A percentile compares a stretch with the other conserved stretches of the same genome.
These are phyloP conservation scores for Lasiosphaeriaceae sp. DNA, from an alignment of 495 filamentous ascomycete species.

Conservation along the genomic window DNA sequence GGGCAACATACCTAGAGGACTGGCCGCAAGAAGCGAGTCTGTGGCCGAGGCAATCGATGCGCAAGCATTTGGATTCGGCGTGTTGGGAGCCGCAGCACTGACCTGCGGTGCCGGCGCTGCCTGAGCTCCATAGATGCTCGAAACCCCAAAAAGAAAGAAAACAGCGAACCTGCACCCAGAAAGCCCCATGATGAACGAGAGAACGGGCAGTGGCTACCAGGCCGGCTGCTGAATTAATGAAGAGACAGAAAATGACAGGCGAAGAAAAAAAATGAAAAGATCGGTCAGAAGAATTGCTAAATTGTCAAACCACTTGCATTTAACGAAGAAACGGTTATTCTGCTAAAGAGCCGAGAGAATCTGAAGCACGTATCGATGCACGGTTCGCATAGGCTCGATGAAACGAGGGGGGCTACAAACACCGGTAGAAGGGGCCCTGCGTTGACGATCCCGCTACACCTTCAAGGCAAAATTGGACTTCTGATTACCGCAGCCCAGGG, in stretches of 20 bases:
- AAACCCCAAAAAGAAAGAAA: slow-evolving; percentile 1
- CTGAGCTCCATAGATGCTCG: slow-evolving; percentile 12
- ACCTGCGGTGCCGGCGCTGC: slow-evolving; percentile 22
- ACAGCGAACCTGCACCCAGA: slow-evolving; percentile 9
- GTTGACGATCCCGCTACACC: neutral
- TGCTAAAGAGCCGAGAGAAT: no score
- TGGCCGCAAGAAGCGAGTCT: slow-evolving; percentile 15
- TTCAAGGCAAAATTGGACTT: neutral
- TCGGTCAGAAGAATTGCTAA: neutral
- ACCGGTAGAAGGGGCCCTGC: slow-evolving; percentile 7
- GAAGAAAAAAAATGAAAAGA: neutral
- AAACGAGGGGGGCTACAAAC: slow-evolving; percentile 6
- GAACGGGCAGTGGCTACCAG: slow-evolving; percentile 19
- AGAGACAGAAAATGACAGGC: neutral
- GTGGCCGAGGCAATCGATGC: slow-evolving; percentile 20
- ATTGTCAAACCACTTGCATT: neutral
- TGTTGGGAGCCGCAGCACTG: slow-evolving; percentile 1
- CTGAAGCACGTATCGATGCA: slow-evolving; percentile 2
- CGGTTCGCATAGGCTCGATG: neutral
- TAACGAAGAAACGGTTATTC: no score
- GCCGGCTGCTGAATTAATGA: slow-evolving; percentile 11
- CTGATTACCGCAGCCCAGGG: slow-evolving; percentile 7
- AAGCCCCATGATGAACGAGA: slow-evolving; percentile 13
- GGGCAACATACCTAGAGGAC: slow-evolving; percentile 14
- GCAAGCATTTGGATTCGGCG: slow-evolving; percentile 21